Evolutionary conservation across 2,329 filamentous ascomycete genomes (phyloP), one percentile per base, ranked within the genome.

Genomic region (Pyricularia sp.): DNA sequence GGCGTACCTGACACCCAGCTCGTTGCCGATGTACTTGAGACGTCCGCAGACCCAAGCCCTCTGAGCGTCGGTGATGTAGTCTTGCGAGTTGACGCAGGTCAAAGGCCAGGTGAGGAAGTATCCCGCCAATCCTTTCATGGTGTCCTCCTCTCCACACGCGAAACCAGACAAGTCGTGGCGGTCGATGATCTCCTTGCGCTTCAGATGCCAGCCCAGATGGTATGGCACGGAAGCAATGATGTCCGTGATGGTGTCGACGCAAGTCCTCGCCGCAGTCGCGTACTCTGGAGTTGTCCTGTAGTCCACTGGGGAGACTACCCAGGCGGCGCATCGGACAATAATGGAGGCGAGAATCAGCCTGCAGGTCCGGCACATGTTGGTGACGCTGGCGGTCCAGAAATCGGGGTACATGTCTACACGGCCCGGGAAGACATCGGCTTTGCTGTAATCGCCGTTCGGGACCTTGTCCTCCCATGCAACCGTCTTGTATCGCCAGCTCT

Each of bases 271-370:
- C 4, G 82, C 81, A 0, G 79, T 79, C 12, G 82, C 82, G 68
- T 87, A 87, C 71, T 87, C 83, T 22, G 83, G 80, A 6, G 84
- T 87, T 1, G 84, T 86, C 57, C 84, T 78, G 70, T 86, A 87
- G 72, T 88, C 84, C 9, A 84, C 78, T 0, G 85, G 84, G 9
- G 79, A 77, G 71, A 82, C 84, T 28, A 83, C 76, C 84, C 84
- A 87, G 1, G 85, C 84, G 7, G 81, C 79, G 69, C 83, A 86
- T 7, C 85, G 81, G 13, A 87, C 81, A 49, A 82, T 79, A 19
- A 84, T 73, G 19, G 82, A 81, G 3, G 81, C 79, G 28, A 87
- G 75, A 64, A 84, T 79, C 31, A 87, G 76, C 2, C 85, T 77
- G 7, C 80, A 78, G 19, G 81, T 78, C 19, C 84, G 77, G 66